phyloP scores from a whole-genome alignment of 805 yeast genomes.

The Tetrapisispora fleetii region DNA sequence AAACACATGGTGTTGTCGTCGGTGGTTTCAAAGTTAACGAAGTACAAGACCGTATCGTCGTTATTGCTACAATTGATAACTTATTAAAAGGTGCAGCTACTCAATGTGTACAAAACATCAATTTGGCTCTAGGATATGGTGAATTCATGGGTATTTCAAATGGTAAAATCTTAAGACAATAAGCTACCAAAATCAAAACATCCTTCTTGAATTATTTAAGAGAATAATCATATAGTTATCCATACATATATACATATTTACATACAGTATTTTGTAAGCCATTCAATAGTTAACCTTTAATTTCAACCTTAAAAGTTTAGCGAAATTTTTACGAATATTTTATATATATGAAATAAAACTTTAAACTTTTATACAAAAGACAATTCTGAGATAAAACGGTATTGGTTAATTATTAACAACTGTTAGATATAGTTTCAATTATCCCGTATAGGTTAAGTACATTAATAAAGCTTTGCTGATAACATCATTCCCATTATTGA shows the following conservation, averaged over 20 bases:
- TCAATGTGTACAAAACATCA: slow-evolving; percentile 94
- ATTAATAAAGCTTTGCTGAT: too few species aligned
- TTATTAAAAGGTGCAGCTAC: slow-evolving; percentile 97
- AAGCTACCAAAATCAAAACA: not conserved
- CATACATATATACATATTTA: too few species aligned
- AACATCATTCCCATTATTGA: too few species aligned
- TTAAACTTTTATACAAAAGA: too few species aligned
- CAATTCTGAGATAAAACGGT: too few species aligned
- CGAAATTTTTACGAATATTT: not conserved
- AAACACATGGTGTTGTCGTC: slow-evolving; percentile 88
- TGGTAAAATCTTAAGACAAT: slow-evolving; percentile 35
- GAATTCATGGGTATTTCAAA: slow-evolving; percentile 94
- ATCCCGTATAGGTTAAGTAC: too few species aligned
- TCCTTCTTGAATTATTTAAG: not conserved
- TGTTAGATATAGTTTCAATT: too few species aligned
- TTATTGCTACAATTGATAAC: slow-evolving; percentile 93
- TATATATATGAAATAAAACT: too few species aligned
- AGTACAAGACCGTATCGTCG: slow-evolving; percentile 79
- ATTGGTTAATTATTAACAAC: too few species aligned
- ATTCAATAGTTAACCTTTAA: too few species aligned
- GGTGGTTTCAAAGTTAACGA: slow-evolving; percentile 95
- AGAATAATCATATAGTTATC: not conserved
- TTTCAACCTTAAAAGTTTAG: not conserved
- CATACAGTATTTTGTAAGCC: too few species aligned
- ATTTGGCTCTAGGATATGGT: slow-evolving; percentile 78